These are phyloP conservation scores for Trypanosoma platydactyli DNA, from an alignment of 208 protist species.

Conservation along the genomic window DNA sequence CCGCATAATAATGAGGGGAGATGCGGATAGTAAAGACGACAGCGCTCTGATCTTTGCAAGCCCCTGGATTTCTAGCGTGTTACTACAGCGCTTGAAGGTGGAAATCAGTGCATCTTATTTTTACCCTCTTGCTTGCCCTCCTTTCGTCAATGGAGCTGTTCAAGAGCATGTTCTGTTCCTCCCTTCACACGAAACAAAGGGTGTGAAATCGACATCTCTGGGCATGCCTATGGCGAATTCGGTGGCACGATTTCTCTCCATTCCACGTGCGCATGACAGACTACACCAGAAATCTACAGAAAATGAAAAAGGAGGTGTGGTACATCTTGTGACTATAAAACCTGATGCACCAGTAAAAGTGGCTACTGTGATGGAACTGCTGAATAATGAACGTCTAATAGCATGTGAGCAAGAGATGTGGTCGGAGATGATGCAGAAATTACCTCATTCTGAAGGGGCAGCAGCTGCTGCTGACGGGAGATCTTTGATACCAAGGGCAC, in stretches of 20 bases:
- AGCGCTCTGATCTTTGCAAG: constrained; percentile 15
- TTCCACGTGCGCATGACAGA: background rate
- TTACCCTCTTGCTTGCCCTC: constrained; percentile 1
- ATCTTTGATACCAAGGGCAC: background rate
- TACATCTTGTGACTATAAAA: constrained; percentile 7
- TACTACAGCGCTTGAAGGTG: constrained; percentile 15
- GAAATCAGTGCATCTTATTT: constrained; percentile 6
- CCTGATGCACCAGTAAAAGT: constrained; percentile 5
- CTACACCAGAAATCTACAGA: background rate
- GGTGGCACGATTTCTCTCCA: constrained; percentile 11
- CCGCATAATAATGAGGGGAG: background rate
- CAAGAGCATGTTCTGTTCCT: constrained; percentile 29
- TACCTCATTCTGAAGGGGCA: constrained; percentile 4
- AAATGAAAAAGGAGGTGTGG: background rate
- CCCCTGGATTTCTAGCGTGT: constrained; percentile 18
- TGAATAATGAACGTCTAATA: constrained; percentile 3
- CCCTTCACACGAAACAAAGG: background rate
- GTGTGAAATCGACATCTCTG: background rate
- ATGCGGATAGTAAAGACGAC: background rate
- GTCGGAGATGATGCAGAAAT: constrained; percentile 6
- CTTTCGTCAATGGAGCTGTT: constrained; percentile 9
- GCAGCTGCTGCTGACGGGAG: background rate
- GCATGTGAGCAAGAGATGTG: constrained; percentile 15
- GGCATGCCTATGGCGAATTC: constrained; percentile 18
- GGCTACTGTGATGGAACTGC: background rate